phyloP scores from a whole-genome alignment of 805 yeast species.

The Pichia heedii region DNA sequence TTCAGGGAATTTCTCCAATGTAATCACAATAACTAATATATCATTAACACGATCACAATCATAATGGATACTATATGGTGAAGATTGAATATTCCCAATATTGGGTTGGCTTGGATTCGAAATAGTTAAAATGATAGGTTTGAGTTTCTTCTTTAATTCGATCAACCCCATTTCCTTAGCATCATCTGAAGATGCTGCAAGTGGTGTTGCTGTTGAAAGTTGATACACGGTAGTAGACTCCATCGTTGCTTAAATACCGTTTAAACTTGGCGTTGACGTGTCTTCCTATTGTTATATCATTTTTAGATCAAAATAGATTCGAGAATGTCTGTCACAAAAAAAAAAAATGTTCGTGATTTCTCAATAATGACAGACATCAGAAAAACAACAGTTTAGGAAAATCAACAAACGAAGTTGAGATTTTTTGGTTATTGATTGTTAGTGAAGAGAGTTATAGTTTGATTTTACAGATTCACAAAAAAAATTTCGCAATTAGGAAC shows the following conservation, averaged over 20 bases:
- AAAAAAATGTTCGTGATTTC: too few relatives aligned
- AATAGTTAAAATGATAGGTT: constrained; percentile 43
- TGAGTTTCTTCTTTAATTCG: constrained; percentile 80
- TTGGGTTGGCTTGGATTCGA: constrained; percentile 1
- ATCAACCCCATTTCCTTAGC: constrained; percentile 49
- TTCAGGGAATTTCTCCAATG: constrained; percentile 74
- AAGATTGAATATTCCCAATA: constrained; percentile 3
- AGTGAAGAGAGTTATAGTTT: too few relatives aligned
- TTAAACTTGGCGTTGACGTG: too few relatives aligned
- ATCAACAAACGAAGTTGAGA: too few relatives aligned
- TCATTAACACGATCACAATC: constrained; percentile 1
- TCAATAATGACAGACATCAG: too few relatives aligned
- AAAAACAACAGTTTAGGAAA: too few relatives aligned
- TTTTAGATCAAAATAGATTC: too few relatives aligned
- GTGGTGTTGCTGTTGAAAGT: constrained; percentile 56
- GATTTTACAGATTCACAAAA: too few relatives aligned
- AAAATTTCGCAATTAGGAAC: too few relatives aligned
- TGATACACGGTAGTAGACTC: constrained; percentile 12
- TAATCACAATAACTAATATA: constrained; percentile 43
- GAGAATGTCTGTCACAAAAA: too few relatives aligned
- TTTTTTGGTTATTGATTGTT: too few relatives aligned
- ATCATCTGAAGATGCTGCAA: constrained; percentile 85
- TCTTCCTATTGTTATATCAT: too few relatives aligned
- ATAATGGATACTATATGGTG: constrained; percentile 10
- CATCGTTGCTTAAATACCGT: constrained; percentile 2